Base-by-base conservation (phyloP, 2,329 filamentous ascomycete species). In the Trichoderma semiorbis region DNA sequence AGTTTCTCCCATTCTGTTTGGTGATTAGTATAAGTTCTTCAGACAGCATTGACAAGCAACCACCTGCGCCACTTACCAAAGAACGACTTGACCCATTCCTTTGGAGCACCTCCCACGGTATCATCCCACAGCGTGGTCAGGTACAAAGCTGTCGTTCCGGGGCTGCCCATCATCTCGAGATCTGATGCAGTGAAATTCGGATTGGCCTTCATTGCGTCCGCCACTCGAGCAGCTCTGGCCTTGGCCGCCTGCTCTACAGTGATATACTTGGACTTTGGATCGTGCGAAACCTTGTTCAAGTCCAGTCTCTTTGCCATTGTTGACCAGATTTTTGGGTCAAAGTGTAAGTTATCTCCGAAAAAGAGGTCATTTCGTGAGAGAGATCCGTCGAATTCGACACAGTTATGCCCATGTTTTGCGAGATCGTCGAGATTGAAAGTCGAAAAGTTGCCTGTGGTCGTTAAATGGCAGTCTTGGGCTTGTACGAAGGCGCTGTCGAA, bases 361-460 rank as follows among this genome's bases (percentile, higher is more conserved):
- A 26, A 30, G n/a, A 34, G 30, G 34, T 71, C 69, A 32, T 66
- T 67, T 47, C 69, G 69, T n/a, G 69, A 67, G 2, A 71, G 24
- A 11, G 69, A 71, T 14, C 61, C 69, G 26, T 71, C 69, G 50
- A 66, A 65, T 21, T 71, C 69, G 28, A 68, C 34, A 24, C n/a
- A 34, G 16, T 68, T 36, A 30, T 71, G 69, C 12, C 67, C 50
- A 53, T 71, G 69, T 21, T 71, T 71, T 4, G 30, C 34, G 11
- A 71, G 53, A 30, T 67, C 62, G 7, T 7, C 14, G 12, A 71
- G 63, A 28, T 66, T 43, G 18, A 68, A 50, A 11, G 66, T 69
- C 26, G 66, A 69, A 34, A 7, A 18, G 66, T 69, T 69, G 5
- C 66, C 66, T 16, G 66, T 69, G 8, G 66, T 69, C 5, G 55